Percentiles rank a stretch among this genome's conserved stretches.
These are phyloP conservation scores for Brasilioporus rufonigricans DNA, from an alignment of 768 basidiomycete genomes.

Conservation along the genomic window DNA sequence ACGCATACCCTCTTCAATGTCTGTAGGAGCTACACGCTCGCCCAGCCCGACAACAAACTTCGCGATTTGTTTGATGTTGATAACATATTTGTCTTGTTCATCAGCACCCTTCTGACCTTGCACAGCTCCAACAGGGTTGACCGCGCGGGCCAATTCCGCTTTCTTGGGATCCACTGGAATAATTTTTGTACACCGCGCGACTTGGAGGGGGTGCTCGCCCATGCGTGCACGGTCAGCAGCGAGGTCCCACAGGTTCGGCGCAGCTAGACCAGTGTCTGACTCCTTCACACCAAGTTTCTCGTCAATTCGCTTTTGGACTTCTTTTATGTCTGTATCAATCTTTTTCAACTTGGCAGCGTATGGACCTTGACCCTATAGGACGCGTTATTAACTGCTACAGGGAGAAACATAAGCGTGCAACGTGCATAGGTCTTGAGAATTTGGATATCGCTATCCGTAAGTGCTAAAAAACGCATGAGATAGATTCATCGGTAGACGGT, in stretches of 20 bases:
- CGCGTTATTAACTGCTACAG: not conserved
- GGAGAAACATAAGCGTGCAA: not conserved
- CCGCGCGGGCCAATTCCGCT: constrained; percentile 73
- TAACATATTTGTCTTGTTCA: constrained; percentile 99
- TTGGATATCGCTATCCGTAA: constrained; percentile 98
- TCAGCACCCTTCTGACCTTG: constrained; percentile 96
- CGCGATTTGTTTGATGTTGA: constrained; percentile 99
- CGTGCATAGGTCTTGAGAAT: constrained; percentile 97
- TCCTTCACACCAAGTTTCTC: constrained; percentile 99
- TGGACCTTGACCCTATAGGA: constrained; percentile 89
- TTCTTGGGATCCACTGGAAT: constrained; percentile 78
- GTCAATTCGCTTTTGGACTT: constrained; percentile 95
- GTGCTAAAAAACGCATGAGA: constrained; percentile 46
- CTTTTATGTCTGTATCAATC: constrained; percentile 89
- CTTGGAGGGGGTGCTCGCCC: constrained; percentile 91
- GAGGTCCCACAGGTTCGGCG: constrained; percentile 97
- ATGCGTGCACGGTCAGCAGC: constrained; percentile 90
- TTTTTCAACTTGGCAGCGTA: constrained; percentile 88
- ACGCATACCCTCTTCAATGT: constrained; percentile 99
- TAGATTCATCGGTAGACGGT: not conserved
- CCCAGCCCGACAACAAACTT: constrained; percentile 98
- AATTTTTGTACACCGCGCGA: constrained; percentile 98
- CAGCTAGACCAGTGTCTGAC: constrained; percentile 94
- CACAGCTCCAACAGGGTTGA: constrained; percentile 72
- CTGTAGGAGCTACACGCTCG: constrained; percentile 94